Evolutionary conservation across 2,329 filamentous ascomycete species (phyloP).

Genomic region (Pyrenophora seminiperda): DNA sequence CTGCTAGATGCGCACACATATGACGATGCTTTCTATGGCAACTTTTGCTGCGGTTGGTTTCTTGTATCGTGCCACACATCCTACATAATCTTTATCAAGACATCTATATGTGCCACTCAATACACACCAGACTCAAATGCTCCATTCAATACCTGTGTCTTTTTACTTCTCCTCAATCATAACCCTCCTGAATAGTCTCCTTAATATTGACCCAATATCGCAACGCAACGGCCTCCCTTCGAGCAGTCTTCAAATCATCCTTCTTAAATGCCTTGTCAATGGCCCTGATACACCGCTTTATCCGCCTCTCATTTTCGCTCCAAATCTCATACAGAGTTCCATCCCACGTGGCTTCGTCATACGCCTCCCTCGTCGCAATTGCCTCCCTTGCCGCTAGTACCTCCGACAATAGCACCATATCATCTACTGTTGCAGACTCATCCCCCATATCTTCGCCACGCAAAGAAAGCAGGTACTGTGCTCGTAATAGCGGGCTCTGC

Average conservation of each 20-base stretch:
- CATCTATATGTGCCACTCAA: too few species aligned
- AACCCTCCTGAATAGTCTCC: slow-evolving; percentile 74
- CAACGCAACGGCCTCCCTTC: slow-evolving; percentile 73
- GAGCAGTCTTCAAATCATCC: slow-evolving; percentile 70
- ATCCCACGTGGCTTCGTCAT: slow-evolving; percentile 63
- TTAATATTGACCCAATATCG: slow-evolving; percentile 91
- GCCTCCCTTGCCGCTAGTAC: slow-evolving; percentile 79
- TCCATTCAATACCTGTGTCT: too few species aligned
- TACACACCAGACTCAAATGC: too few species aligned
- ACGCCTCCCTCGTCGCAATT: slow-evolving; percentile 72
- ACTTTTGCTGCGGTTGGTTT: too few species aligned
- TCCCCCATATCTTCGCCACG: slow-evolving; percentile 80
- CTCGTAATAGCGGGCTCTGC: slow-evolving; percentile 74
- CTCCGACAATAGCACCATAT: slow-evolving; percentile 73
- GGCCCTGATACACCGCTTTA: slow-evolving; percentile 64
- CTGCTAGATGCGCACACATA: too few species aligned
- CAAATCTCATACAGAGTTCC: slow-evolving; percentile 65
- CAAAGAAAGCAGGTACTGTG: slow-evolving; percentile 81
- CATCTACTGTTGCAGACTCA: slow-evolving; percentile 72
- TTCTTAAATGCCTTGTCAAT: slow-evolving; percentile 69
- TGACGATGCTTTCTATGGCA: too few species aligned
- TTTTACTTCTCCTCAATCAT: too few species aligned
- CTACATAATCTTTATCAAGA: too few species aligned
- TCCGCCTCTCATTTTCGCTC: slow-evolving; percentile 69
- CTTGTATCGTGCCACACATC: too few species aligned